Conservation (phyloP, 2,329 filamentous ascomycete genomes). For the Hymenoscyphus occultus region DNA sequence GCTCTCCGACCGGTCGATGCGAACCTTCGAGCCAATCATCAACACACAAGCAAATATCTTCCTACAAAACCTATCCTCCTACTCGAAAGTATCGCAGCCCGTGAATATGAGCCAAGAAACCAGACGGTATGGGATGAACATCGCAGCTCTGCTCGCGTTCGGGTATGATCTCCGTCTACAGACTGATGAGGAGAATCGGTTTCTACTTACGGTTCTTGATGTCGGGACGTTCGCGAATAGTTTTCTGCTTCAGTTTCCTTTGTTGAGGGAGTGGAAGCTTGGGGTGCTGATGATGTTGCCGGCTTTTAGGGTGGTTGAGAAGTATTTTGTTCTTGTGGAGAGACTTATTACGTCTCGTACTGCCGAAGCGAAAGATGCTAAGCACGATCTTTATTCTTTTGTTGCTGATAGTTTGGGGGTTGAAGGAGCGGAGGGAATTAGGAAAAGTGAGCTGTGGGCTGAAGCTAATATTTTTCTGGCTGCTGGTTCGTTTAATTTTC, state of each 20-base stretch:
- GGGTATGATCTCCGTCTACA: background rate
- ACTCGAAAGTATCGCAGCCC: background rate
- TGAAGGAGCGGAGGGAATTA: background rate
- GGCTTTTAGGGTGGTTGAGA: background rate
- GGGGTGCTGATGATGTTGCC: background rate
- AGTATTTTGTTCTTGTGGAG: background rate
- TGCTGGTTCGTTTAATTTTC: background rate
- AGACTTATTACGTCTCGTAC: background rate
- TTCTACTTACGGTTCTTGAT: background rate
- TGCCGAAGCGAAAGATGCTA: background rate
- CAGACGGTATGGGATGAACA: background rate
- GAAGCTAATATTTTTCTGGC: conserved; percentile 6
- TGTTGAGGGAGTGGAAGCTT: background rate
- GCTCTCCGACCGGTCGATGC: conserved; percentile 3
- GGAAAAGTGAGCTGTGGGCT: conserved; percentile 7
- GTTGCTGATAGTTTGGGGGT: background rate
- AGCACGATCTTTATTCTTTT: conserved; percentile 9
- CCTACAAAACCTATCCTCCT: background rate
- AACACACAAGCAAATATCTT: background rate
- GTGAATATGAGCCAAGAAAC: conserved; percentile 1
- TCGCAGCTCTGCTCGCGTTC: background rate
- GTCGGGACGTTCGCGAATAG: background rate
- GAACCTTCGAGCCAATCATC: conserved; percentile 7
- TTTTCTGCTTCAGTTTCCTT: background rate
- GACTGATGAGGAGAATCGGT: conserved; percentile 2